These are phyloP conservation scores for Liquidambar formosana DNA, from an alignment of 164 flowering plant genomes.

Conservation along the genomic window DNA sequence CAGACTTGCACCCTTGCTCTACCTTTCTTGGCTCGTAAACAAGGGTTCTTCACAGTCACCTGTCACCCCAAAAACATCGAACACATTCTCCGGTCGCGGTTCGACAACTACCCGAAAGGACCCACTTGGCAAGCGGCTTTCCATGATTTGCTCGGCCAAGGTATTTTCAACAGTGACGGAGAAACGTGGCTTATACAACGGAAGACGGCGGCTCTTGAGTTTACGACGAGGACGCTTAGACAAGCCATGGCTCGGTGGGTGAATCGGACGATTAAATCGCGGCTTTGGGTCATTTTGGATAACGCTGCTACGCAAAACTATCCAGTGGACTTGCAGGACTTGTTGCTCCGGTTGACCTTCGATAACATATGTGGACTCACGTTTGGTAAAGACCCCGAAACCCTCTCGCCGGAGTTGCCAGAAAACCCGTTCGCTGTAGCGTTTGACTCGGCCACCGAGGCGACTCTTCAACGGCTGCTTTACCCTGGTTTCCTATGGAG, in stretches of 20 bases:
- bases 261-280: slow-evolving; percentile 63
- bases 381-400: slow-evolving; percentile 84
- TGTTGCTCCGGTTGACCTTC: slow-evolving; percentile 74
- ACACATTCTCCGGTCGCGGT: slow-evolving; percentile 72
- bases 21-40: slow-evolving; percentile 62
- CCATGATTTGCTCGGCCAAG: slow-evolving; percentile 88
- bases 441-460: slow-evolving; percentile 83
- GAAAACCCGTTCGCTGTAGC: slow-evolving; percentile 72
- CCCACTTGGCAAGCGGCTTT: slow-evolving; percentile 75
- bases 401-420: slow-evolving; percentile 62
- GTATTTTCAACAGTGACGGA: slow-evolving; percentile 90
- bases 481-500: slow-evolving; percentile 76
- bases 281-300: slow-evolving; percentile 68
- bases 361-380: slow-evolving; percentile 92
- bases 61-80: slow-evolving; percentile 84
- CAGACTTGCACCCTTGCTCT: slow-evolving; percentile 64
- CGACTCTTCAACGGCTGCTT: slow-evolving; percentile 67
- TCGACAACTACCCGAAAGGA: slow-evolving; percentile 92
- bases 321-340: slow-evolving; percentile 75
- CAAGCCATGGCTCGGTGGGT: slow-evolving; percentile 97
- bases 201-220: slow-evolving; percentile 89
- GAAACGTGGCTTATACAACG: slow-evolving; percentile 92
- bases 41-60: slow-evolving; percentile 77
- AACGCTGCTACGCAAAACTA: slow-evolving; percentile 33
- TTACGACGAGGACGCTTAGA: slow-evolving; percentile 87